Conservation (phyloP, 441 rosid species). For the Bruguiera hainesii region DNA sequence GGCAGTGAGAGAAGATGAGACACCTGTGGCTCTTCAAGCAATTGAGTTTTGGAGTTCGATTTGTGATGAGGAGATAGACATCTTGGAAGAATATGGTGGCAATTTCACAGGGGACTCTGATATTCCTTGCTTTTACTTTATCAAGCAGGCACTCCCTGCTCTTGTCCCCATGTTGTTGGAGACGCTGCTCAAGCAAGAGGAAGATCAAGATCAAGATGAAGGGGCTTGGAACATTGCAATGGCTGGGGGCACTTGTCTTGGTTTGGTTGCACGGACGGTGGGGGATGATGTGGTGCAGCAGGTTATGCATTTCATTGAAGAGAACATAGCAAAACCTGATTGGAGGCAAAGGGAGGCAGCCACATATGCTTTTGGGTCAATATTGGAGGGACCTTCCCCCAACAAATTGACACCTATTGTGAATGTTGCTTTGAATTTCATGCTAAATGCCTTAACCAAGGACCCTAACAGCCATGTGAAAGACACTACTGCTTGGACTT, state of each 20-base stretch:
- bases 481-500: conserved; percentile 69
- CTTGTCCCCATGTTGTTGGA: conserved; percentile 57
- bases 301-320: conserved; percentile 54
- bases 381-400: conserved; percentile 55
- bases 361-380: conserved; percentile 64
- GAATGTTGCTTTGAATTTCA: conserved; percentile 37
- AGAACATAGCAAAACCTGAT: conserved; percentile 46
- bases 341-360: conserved; percentile 73
- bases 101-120: conserved; percentile 61
- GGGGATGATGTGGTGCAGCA: conserved; percentile 52
- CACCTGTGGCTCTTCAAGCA: conserved; percentile 55
- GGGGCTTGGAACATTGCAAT: conserved; percentile 59
- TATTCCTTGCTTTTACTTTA: conserved; percentile 60
- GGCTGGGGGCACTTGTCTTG: conserved; percentile 87
- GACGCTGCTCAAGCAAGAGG: conserved; percentile 55
- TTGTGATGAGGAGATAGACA: conserved; percentile 73
- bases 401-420: conserved; percentile 43
- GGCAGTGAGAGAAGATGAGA: conserved; percentile 51
- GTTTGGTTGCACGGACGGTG: conserved; percentile 52
- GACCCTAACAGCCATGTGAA: conserved; percentile 73
- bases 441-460: conserved; percentile 51
- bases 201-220: conserved; percentile 57
- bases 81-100: conserved; percentile 63
- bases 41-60: conserved; percentile 61
- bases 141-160: conserved; percentile 51